Conservation (phyloP, 2,329 filamentous ascomycete species). For the Colletotrichum echinochloae region DNA sequence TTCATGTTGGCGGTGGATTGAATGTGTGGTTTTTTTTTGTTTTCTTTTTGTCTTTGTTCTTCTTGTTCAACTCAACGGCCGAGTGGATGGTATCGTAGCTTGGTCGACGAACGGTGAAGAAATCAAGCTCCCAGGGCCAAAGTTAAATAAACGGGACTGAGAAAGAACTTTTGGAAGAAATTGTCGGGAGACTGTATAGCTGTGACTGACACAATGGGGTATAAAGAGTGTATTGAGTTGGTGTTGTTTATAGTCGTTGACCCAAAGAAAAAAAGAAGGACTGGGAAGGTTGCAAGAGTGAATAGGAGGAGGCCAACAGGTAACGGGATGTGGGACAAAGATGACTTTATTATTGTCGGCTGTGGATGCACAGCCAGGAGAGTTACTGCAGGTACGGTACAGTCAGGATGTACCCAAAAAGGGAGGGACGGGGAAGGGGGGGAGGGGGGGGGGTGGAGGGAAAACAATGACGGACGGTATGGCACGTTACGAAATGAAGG, state of each 20-base stretch:
- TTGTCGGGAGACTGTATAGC: conserved; percentile 23
- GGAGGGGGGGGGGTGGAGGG: conserved; percentile 18
- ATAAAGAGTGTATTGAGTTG: conserved; percentile 34
- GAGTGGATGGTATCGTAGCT: neutral
- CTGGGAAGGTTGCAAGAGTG: conserved; percentile 20
- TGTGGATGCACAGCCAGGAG: neutral
- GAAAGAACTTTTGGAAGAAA: neutral
- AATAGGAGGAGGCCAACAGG: neutral
- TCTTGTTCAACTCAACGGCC: neutral
- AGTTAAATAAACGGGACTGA: neutral
- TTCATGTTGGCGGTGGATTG: conserved; percentile 43
- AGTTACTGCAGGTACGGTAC: too few relatives aligned
- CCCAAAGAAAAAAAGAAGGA: conserved; percentile 40
- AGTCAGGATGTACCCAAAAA: neutral
- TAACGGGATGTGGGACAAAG: conserved; percentile 29
- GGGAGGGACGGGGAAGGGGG: neutral
- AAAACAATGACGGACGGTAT: conserved; percentile 37
- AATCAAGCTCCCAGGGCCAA: conserved; percentile 7
- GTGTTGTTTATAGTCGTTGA: conserved; percentile 23
- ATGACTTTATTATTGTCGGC: conserved; percentile 28
- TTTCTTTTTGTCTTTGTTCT: neutral
- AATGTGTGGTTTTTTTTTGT: neutral
- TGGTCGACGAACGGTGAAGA: conserved; percentile 11
- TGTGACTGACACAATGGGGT: conserved; percentile 23
- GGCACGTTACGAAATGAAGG: conserved; percentile 39